Evolutionary conservation across 805 yeast genomes (phyloP).

Genomic region (Starmerella tilneyi): DNA sequence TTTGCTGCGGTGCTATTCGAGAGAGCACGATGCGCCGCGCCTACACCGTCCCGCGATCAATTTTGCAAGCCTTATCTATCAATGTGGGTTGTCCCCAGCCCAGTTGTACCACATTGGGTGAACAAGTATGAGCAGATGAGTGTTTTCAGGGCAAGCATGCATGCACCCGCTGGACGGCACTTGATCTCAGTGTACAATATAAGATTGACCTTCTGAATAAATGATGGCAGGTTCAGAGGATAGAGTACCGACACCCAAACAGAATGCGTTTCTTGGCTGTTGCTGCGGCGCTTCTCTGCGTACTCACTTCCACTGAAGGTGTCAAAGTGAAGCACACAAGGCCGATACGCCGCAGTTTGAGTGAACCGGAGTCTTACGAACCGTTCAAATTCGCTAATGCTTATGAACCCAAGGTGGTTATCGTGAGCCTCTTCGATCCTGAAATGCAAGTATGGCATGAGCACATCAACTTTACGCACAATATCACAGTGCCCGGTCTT

Average conservation of each 20-base stretch:
- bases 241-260: background rate
- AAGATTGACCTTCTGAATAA: too few species aligned
- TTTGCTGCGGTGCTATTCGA: too few species aligned
- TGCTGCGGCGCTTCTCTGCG: background rate
- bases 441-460: constrained; percentile 48
- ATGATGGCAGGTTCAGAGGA: too few species aligned
- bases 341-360: background rate
- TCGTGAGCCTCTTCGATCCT: constrained; percentile 45
- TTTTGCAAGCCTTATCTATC: too few species aligned
- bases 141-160: too few species aligned
- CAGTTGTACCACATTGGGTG: too few species aligned
- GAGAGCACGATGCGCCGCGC: too few species aligned
- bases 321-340: background rate
- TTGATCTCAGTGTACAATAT: too few species aligned
- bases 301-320: background rate
- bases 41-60: too few species aligned
- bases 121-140: too few species aligned
- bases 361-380: constrained; percentile 9
- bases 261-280: constrained; percentile 4
- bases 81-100: too few species aligned
- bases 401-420: constrained; percentile 41
- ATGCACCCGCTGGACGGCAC: too few species aligned
- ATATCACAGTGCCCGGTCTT: constrained; percentile 55
- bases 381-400: constrained; percentile 16
- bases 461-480: constrained; percentile 40